These are phyloP conservation scores for Cupressus sempervirens DNA, from an alignment of 75 land plant species.

Conservation along the genomic window DNA sequence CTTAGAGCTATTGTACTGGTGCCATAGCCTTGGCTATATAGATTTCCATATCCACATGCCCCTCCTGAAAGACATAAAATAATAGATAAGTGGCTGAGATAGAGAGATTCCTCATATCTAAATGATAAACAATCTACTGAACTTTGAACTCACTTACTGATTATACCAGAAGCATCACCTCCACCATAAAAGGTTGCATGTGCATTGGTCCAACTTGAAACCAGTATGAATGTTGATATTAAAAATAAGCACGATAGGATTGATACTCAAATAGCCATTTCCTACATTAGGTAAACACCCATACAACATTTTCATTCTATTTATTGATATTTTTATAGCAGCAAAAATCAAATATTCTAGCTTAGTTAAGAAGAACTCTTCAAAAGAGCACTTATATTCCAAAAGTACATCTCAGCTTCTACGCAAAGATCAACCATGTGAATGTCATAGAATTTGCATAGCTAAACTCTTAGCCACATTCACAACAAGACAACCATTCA, in stretches of 20 bases:
- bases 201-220: background rate
- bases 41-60: conserved; percentile 34
- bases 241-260: background rate
- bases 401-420: background rate
- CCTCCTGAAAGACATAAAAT: conserved; percentile 19
- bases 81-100: background rate
- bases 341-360: background rate
- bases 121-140: background rate
- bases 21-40: conserved; percentile 22
- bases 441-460: background rate
- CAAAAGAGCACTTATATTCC: background rate
- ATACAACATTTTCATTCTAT: background rate
- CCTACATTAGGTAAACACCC: background rate
- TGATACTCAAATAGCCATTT: background rate
- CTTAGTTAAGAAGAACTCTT: background rate
- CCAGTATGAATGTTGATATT: background rate
- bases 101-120: background rate
- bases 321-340: background rate
- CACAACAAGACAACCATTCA: background rate
- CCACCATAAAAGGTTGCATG: conserved; percentile 11
- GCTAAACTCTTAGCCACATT: background rate
- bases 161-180: conserved; percentile 7
- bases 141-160: background rate
- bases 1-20: conserved; percentile 27
- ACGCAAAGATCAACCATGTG: background rate